Evolutionary conservation across 2,329 filamentous ascomycete genomes (phyloP).

Genomic region (Setomelanomma holmii): DNA sequence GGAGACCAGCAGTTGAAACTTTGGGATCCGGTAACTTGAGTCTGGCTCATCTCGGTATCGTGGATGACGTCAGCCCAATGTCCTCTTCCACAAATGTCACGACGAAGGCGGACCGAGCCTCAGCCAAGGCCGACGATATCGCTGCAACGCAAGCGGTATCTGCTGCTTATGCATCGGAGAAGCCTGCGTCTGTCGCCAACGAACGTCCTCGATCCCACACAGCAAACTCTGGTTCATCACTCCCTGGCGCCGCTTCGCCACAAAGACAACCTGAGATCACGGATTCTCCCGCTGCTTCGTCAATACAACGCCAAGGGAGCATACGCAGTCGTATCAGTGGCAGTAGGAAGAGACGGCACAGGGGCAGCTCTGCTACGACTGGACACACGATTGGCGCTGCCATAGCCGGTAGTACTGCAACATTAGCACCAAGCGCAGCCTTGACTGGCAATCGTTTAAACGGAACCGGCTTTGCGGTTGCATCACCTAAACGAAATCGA

Average conservation of each 20-base stretch:
- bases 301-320: conserved; percentile 61
- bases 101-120: conserved; percentile 58
- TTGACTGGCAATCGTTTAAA: conserved; percentile 77
- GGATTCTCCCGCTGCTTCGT: conserved; percentile 60
- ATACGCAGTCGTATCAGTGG: conserved; percentile 62
- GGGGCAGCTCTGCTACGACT: conserved; percentile 76
- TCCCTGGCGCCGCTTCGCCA: conserved; percentile 47
- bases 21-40: conserved; percentile 88
- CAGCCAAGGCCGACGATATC: conserved; percentile 65
- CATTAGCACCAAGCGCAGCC: conserved; percentile 69
- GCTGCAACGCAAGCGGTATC: conserved; percentile 67
- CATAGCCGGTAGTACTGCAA: conserved; percentile 72
- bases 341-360: conserved; percentile 68
- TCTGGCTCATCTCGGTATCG: conserved; percentile 84
- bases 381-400: conserved; percentile 74
- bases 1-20: conserved; percentile 82
- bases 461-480: conserved; percentile 94
- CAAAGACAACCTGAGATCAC: conserved; percentile 73
- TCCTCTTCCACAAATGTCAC: conserved; percentile 65
- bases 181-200: conserved; percentile 38
- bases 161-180: conserved; percentile 63
- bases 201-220: conserved; percentile 51
- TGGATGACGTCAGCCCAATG: conserved; percentile 67
- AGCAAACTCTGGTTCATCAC: conserved; percentile 41
- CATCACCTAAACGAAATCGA: conserved; percentile 92